phyloP scores from a whole-genome alignment of 169 alveolate genomes.

The Plasmodium vivax region DNA sequence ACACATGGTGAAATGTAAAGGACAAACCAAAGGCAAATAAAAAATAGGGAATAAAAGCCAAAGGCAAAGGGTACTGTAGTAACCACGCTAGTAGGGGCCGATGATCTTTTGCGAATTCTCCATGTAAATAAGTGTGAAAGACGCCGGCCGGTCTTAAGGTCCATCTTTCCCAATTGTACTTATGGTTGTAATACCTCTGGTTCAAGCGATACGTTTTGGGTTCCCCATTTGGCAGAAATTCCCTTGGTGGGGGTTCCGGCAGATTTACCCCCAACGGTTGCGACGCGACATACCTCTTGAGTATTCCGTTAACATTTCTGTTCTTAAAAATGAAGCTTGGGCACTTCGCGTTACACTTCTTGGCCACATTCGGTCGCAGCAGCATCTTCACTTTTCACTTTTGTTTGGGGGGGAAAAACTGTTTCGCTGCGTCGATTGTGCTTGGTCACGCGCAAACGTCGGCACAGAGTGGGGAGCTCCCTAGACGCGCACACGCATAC shows the following conservation, averaged over 20 bases:
- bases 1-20: conserved; percentile 83
- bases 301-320: conserved; percentile 3
- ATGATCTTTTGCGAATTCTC: conserved; percentile 90
- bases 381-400: neutral
- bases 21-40: conserved; percentile 81
- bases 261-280: conserved; percentile 78
- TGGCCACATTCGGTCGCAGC: neutral
- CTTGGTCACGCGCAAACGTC: neutral
- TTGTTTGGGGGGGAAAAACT: neutral
- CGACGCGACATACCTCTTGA: conserved; percentile 68
- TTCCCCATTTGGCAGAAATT: conserved; percentile 88
- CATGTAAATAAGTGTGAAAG: conserved; percentile 90
- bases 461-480: neutral
- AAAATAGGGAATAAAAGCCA: conserved; percentile 84
- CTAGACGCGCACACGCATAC: neutral
- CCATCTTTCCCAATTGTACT: conserved; percentile 91
- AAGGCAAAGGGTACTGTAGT: conserved; percentile 80
- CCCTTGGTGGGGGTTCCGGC: conserved; percentile 92
- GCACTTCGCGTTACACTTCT: neutral
- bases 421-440: neutral
- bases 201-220: conserved; percentile 86
- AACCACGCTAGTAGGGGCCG: conserved; percentile 82
- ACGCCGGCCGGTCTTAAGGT: conserved; percentile 88
- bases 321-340: conserved; percentile 23
- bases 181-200: conserved; percentile 86